Percentiles rank a stretch among this genome's conserved stretches.
phyloP scores from a whole-genome alignment of 306 rosid species.

The Malus fusca region DNA sequence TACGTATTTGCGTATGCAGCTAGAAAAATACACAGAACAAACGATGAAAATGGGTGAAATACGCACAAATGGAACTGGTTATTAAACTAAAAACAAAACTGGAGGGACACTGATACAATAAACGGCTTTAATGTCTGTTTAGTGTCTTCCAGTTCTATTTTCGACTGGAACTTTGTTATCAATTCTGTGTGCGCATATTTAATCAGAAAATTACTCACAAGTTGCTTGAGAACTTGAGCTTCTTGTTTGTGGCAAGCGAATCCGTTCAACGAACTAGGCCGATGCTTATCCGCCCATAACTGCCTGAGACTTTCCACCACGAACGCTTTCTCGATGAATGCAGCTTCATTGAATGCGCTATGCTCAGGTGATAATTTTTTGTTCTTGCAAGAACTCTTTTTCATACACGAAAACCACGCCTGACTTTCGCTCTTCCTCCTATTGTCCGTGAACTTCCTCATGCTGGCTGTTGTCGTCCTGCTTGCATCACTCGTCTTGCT shows the following conservation, averaged over 20 bases:
- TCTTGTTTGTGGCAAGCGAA: slow-evolving; percentile 68
- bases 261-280: slow-evolving; percentile 62
- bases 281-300: slow-evolving; percentile 82
- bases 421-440: slow-evolving; percentile 42
- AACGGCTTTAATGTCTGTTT: no score
- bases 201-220: slow-evolving; percentile 40
- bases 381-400: slow-evolving; percentile 45
- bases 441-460: slow-evolving; percentile 44
- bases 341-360: slow-evolving; percentile 40
- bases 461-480: slow-evolving; percentile 47
- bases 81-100: no score
- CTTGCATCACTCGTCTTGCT: slow-evolving; percentile 51
- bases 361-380: slow-evolving; percentile 56
- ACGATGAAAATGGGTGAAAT: background rate
- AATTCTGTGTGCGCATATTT: no score
- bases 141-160: no score
- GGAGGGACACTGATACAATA: no score
- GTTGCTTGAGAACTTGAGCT: slow-evolving; percentile 66
- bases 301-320: slow-evolving; percentile 54
- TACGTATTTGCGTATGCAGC: background rate
- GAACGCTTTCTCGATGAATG: slow-evolving; percentile 50
- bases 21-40: background rate
- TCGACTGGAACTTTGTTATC: no score
- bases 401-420: slow-evolving; percentile 66
- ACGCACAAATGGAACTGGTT: background rate